These are phyloP conservation scores for Starmerella stellata DNA, from an alignment of 805 yeast genomes.

Conservation along the genomic window DNA sequence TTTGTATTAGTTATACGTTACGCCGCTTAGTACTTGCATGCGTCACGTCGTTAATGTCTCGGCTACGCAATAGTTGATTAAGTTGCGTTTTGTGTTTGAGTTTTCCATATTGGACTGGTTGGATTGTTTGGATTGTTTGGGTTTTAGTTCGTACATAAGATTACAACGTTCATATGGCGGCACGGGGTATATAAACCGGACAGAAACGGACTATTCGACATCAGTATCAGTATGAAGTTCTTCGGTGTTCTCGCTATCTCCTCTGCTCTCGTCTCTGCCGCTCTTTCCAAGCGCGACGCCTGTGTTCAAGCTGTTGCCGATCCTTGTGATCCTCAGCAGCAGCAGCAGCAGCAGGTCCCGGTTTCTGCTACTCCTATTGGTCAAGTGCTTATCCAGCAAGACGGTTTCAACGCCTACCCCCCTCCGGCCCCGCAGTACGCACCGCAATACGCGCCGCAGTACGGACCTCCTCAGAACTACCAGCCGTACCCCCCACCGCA, in stretches of 20 bases:
- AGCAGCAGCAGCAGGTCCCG: not conserved
- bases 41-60: too few species aligned
- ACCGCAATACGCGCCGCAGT: not conserved
- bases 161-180: too few species aligned
- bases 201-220: not conserved
- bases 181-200: not conserved
- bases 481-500: not conserved
- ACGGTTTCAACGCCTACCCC: not conserved
- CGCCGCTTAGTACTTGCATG: too few species aligned
- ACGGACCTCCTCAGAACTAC: not conserved
- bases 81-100: too few species aligned
- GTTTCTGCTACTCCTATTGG: not conserved
- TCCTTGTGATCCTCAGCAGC: not conserved
- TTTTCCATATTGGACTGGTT: too few species aligned
- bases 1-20: too few species aligned
- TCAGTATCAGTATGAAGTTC: not conserved
- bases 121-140: too few species aligned
- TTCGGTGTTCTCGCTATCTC: not conserved
- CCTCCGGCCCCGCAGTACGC: conserved; percentile 1
- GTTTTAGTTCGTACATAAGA: too few species aligned
- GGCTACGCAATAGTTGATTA: too few species aligned
- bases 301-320: not conserved
- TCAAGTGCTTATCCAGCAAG: not conserved
- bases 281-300: not conserved
- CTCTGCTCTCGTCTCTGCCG: not conserved